Evolutionary conservation across 2,329 filamentous ascomycete genomes (phyloP).

Genomic region (Fusarium protoensiforme): DNA sequence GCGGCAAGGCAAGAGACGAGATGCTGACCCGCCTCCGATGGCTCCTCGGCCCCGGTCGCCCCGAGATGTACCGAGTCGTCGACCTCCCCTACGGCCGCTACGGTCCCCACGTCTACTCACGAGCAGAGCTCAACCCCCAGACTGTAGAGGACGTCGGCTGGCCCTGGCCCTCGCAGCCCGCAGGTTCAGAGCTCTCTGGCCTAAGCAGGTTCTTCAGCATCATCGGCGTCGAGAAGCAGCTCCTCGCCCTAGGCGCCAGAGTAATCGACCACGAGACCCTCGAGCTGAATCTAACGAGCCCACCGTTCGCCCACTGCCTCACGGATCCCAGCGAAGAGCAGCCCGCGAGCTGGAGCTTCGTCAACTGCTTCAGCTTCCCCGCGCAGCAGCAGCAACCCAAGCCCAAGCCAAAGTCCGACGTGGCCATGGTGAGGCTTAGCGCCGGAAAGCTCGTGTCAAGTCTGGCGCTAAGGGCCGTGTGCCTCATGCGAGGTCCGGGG

Average conservation of each 20-base stretch:
- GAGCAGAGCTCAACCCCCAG: conserved; percentile 30
- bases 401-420: conserved; percentile 1
- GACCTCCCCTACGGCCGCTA: conserved; percentile 41
- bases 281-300: conserved; percentile 34
- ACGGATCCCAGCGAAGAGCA: conserved; percentile 16
- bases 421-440: conserved; percentile 31
- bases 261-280: conserved; percentile 38
- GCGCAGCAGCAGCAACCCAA: conserved; percentile 4
- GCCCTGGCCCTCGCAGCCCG: conserved; percentile 26
- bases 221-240: conserved; percentile 40
- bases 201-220: conserved; percentile 35
- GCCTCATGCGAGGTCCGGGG: conserved; percentile 40
- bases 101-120: conserved; percentile 36
- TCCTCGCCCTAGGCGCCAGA: conserved; percentile 37
- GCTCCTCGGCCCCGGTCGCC: conserved; percentile 35
- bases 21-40: conserved; percentile 39
- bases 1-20: conserved; percentile 31
- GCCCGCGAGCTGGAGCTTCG: conserved; percentile 44
- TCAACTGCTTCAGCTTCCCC: conserved; percentile 40
- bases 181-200: conserved; percentile 14
- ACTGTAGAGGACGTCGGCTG: conserved; percentile 31
- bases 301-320: background rate
- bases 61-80: conserved; percentile 40
- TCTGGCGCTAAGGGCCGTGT: conserved; percentile 31
- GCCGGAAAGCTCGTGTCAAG: conserved; percentile 28